Evolutionary conservation across 345 rosid species (phyloP), one percentile per base, ranked within the genome.

Genomic region (Brassica cretica): DNA sequence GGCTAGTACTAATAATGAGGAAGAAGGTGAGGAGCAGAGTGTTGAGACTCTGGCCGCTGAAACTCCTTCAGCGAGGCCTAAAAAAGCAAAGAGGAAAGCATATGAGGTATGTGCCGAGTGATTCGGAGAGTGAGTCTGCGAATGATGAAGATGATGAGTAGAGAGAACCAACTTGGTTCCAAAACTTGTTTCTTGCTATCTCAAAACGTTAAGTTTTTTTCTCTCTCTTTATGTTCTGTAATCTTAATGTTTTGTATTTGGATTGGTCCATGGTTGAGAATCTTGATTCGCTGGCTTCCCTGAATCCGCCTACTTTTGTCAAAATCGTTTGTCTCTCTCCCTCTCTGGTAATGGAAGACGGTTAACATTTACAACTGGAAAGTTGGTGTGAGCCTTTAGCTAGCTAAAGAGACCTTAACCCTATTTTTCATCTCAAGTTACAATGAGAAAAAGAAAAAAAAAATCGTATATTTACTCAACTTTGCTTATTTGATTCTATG

Each of bases 41-140:
- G 75, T 2, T 6, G 75, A 60, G 66, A 60, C 2, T 46, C 35
- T 55, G 46, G 72, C 10, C 6, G 77, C 30, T 35, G 65, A 68
- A 66, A 16, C 59, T 25, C 88, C 87, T 81, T 19, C 64, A 3
- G 64, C 18, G 29, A 89, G 99, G 77, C 97, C 99, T 2, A 83
- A 60, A 58, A 88, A 98, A 82, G 89, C 84, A 0, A 89, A 79
- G 63, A 80, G 88, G 32, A 81, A 81, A 8, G 75, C 84, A 75
- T 73, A 79, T 81, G 21, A 84, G 11, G 4, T 91, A 91, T 67
- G 93, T 91, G 76, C 56, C 84, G 74, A 95, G 94, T 25, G 99
- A 93, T 55, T 88, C 96, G 0, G 97, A 88, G 71, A 82, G 84
- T 0, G 96, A 90, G n/a, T 77, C 81, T 7, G 70, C 3, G 0